Base-by-base conservation (phyloP, 106 monocot species). In the Agapanthus africanus region DNA sequence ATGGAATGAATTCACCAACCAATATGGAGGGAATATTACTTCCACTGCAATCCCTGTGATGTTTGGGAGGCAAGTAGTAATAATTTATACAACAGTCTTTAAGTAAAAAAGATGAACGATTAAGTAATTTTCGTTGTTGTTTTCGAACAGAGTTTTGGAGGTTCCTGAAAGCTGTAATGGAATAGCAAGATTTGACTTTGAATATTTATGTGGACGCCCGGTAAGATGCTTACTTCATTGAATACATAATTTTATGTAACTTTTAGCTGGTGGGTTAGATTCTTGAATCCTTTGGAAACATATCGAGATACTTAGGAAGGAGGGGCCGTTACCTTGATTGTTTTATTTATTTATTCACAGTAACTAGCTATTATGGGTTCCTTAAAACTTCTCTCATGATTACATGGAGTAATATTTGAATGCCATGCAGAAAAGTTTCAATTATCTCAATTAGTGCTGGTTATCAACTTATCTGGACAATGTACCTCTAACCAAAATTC, bases 171-270 rank as follows among this genome's bases (percentile, higher is more conserved):
- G 95, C 79, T 95, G 91, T 70, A 78, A 82, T 67, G 95, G 95
- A 33, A 70, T 84, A 50, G 88, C 88, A 64, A 95, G 82, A 54
- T 95, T 95, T 77, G 63, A 72, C 54, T 95, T 91, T 38, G 95
- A 95, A 25, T 86, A 91, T 76, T 67, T 95, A 30, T 95, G 95
- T 84, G 91, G 95, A 33, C 85, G 95, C 16, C 86, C 91, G 49
- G 95, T 95, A 95, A 79, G 82, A 40, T 60, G 0, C 66, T 70
- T 63, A 0, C n/a, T 59, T 67, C 42, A 28, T 44, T 38, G 0
- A 39, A n/a, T n/a, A n/a, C n/a, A n/a, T n/a, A n/a, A n/a, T n/a
- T n/a, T n/a, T n/a, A n/a, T n/a, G n/a, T n/a, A n/a, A n/a, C n/a
- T n/a, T n/a, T 16, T 19, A 49, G 49, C 0, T 6, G n/a, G 6